These are phyloP conservation scores for Phytophthora citricola DNA, from an alignment of 352 stramenopile species.

Conservation along the genomic window DNA sequence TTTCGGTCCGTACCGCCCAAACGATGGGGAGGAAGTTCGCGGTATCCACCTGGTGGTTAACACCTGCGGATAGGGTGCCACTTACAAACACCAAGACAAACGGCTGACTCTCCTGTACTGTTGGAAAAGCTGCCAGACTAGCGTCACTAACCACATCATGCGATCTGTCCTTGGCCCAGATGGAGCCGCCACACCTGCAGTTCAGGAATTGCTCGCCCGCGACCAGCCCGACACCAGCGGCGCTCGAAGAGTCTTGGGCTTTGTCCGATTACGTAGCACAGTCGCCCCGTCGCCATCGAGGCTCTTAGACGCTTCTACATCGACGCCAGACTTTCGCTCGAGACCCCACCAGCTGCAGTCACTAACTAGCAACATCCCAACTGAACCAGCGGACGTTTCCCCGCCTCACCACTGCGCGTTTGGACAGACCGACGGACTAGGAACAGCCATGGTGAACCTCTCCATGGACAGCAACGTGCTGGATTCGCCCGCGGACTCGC, in stretches of 20 bases:
- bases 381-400: not conserved
- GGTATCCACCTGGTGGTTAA: constrained; percentile 22
- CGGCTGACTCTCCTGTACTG: constrained; percentile 24
- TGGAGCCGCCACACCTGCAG: constrained; percentile 20
- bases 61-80: not conserved
- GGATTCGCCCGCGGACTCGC: constrained; percentile 45
- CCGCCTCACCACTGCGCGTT: constrained; percentile 13
- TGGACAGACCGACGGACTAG: constrained; percentile 8
- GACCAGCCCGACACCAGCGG: constrained; percentile 14
- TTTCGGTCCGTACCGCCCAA: constrained; percentile 6
- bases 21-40: constrained; percentile 30
- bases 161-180: constrained; percentile 15
- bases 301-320: constrained; percentile 38
- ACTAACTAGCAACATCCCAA: constrained; percentile 5
- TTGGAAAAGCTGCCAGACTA: constrained; percentile 27
- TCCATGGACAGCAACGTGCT: constrained; percentile 52
- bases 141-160: constrained; percentile 22
- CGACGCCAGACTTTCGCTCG: constrained; percentile 7
- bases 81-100: constrained; percentile 21
- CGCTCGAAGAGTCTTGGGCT: not conserved
- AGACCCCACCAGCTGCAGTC: constrained; percentile 5
- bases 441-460: constrained; percentile 47
- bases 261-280: constrained; percentile 32
- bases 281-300: constrained; percentile 21
- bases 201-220: constrained; percentile 21